Evolutionary conservation across 225 moss, liverwort and hornwort species (phyloP).

Genomic region (Anthoceros angustus): DNA sequence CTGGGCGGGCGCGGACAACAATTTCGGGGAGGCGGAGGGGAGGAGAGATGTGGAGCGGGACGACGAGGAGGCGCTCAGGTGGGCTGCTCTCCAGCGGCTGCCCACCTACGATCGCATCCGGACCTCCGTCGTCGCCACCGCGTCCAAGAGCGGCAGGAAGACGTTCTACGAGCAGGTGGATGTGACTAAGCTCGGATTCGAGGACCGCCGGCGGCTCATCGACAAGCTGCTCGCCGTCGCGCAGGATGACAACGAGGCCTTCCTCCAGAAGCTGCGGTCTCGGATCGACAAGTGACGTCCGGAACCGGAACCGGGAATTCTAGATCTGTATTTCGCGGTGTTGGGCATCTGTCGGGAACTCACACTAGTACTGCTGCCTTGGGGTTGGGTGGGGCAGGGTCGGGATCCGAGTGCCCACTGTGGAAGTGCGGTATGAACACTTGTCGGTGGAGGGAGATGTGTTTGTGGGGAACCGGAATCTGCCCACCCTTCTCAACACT

Average conservation of each 20-base stretch:
- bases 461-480: slow-evolving; percentile 26
- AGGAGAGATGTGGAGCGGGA: neutral
- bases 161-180: neutral
- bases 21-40: too few species aligned
- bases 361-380: neutral
- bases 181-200: neutral
- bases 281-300: neutral
- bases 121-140: slow-evolving; percentile 3
- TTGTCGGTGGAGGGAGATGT: slow-evolving; percentile 22
- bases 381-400: slow-evolving; percentile 14
- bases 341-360: neutral
- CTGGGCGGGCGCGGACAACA: too few species aligned
- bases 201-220: neutral
- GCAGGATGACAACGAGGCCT: slow-evolving; percentile 6
- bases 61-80: neutral
- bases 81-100: slow-evolving; percentile 11
- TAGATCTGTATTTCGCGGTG: neutral
- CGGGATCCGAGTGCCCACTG: slow-evolving; percentile 30
- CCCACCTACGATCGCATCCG: slow-evolving; percentile 16
- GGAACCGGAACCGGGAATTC: too few species aligned
- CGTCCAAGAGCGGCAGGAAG: neutral
- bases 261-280: neutral
- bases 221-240: slow-evolving; percentile 1
- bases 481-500: slow-evolving; percentile 28
- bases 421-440: slow-evolving; percentile 34